Conservation (phyloP, 202 grass and related monocot species). For the Tripidium arundinaceum region DNA sequence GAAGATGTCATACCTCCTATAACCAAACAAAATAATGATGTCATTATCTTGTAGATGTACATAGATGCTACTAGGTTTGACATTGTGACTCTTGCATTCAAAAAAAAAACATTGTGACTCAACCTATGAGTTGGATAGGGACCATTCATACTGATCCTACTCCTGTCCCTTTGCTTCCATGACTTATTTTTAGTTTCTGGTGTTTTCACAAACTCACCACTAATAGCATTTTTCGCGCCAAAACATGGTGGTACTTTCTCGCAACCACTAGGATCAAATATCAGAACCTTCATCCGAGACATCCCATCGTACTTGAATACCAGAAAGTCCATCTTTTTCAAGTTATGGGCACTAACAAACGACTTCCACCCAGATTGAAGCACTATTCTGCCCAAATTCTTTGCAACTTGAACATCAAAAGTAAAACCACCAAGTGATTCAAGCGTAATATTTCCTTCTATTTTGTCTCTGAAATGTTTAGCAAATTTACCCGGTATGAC, state of each 20-base stretch:
- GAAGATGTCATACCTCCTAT: background rate
- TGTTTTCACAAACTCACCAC: background rate
- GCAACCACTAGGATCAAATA: conserved; percentile 31
- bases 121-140: background rate
- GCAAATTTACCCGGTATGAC: background rate
- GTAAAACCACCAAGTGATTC: background rate
- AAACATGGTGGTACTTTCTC: conserved; percentile 19
- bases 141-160: background rate
- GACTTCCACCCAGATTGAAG: conserved; percentile 37
- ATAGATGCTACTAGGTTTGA: background rate
- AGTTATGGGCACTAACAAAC: conserved; percentile 29
- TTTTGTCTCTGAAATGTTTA: background rate
- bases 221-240: background rate
- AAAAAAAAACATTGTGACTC: no score
- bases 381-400: background rate
- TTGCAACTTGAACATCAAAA: background rate
- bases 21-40: background rate
- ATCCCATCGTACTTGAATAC: conserved; percentile 38
- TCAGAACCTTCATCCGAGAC: conserved; percentile 34
- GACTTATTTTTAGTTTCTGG: background rate
- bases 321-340: conserved; percentile 31
- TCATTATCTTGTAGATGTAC: background rate
- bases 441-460: background rate
- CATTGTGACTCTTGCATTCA: no score
- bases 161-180: background rate